Percentiles rank a stretch among this genome's conserved stretches.
Conservation (phyloP, 2,329 filamentous ascomycete species). For the Cercospora sp. region DNA sequence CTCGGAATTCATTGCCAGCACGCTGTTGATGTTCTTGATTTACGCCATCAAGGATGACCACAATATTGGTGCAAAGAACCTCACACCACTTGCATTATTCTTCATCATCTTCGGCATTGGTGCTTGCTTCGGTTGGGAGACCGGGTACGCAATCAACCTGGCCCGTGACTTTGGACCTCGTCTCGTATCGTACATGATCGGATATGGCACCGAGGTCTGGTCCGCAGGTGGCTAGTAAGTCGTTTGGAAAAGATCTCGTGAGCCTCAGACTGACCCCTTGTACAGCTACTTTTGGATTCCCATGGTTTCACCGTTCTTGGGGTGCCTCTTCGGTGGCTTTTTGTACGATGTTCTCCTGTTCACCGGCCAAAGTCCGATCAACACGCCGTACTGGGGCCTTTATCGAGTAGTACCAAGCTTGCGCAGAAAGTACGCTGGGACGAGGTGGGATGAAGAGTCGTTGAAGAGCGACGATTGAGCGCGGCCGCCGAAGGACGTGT, state of each 20-base stretch:
- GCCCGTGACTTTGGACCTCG: conserved; percentile 72
- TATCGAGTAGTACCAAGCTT: conserved; percentile 45
- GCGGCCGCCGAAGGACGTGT: conserved; percentile 11
- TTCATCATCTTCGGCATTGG: conserved; percentile 74
- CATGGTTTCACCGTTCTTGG: conserved; percentile 69
- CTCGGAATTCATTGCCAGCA: conserved; percentile 68
- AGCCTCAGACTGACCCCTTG: neutral
- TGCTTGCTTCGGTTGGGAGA: conserved; percentile 72
- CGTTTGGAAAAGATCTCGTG: conserved; percentile 47
- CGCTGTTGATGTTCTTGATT: conserved; percentile 70
- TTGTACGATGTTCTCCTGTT: conserved; percentile 69
- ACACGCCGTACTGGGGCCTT: conserved; percentile 66
- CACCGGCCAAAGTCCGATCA: conserved; percentile 69
- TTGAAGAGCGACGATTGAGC: conserved; percentile 25
- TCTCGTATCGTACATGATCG: conserved; percentile 65
- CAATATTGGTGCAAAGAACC: conserved; percentile 58
- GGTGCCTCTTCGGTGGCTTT: conserved; percentile 64
- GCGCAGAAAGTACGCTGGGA: conserved; percentile 31
- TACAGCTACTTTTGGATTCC: conserved; percentile 56
- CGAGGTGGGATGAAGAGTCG: conserved; percentile 29
- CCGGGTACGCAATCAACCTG: conserved; percentile 73
- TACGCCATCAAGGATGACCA: conserved; percentile 65
- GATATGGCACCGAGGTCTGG: conserved; percentile 69
- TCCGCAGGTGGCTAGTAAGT: conserved; percentile 69
- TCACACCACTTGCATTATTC: conserved; percentile 64